Conservation (phyloP, 805 yeast genomes). For the Saturnispora mendoncae region DNA sequence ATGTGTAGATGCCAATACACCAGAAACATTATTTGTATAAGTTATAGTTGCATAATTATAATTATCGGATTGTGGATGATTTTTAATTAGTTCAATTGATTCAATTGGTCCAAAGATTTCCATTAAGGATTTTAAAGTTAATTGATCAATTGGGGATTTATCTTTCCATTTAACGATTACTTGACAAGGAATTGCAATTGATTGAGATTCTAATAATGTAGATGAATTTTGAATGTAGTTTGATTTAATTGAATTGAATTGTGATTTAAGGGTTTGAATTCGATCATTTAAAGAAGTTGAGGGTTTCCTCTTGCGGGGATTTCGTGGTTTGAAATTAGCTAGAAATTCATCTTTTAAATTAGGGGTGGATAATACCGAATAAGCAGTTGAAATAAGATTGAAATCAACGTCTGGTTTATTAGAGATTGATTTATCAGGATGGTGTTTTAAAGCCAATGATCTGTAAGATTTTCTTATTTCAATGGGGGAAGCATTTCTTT, state of each 20-base stretch:
- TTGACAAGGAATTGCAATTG: not conserved
- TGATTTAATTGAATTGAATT: too few species aligned
- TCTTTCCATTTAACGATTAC: conserved; percentile 36
- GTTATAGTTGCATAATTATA: conserved; percentile 34
- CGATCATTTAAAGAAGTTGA: too few species aligned
- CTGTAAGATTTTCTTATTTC: conserved; percentile 26
- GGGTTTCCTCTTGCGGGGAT: too few species aligned
- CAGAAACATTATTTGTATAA: conserved; percentile 24
- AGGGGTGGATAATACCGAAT: not conserved
- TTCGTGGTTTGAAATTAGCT: too few species aligned
- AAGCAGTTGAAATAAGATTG: not conserved
- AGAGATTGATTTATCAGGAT: conserved; percentile 29
- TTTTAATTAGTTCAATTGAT: conserved; percentile 12
- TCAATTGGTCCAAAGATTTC: conserved; percentile 36
- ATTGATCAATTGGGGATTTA: conserved; percentile 30
- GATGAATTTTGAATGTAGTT: too few species aligned
- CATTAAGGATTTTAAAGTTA: conserved; percentile 34
- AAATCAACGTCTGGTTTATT: conserved; percentile 7
- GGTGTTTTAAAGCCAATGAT: conserved; percentile 24
- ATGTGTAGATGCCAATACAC: conserved; percentile 32
- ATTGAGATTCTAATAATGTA: too few species aligned
- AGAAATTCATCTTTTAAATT: not conserved
- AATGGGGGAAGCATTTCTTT: conserved; percentile 1
- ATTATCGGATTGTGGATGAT: conserved; percentile 15
- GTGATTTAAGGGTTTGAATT: too few species aligned